Conservation (phyloP, 2,329 filamentous ascomycete species). For the Colletotrichum nymphaeae region DNA sequence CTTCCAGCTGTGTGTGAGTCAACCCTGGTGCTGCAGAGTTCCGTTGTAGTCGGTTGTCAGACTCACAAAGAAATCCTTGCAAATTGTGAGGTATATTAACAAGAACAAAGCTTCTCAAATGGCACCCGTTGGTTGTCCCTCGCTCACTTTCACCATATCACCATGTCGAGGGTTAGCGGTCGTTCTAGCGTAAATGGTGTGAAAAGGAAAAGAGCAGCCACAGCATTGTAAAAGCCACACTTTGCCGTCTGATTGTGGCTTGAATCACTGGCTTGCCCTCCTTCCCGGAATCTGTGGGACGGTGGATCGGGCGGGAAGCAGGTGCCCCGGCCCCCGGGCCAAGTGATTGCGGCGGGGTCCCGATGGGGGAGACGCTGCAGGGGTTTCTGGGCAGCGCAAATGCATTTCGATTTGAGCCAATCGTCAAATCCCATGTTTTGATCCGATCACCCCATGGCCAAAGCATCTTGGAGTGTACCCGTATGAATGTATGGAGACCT, state of each 20-base stretch:
- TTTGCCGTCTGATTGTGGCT: background rate
- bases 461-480: background rate
- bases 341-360: constrained; percentile 6
- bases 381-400: constrained; percentile 3
- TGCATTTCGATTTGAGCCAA: constrained; percentile 1
- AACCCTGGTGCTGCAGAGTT: background rate
- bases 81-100: background rate
- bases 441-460: constrained; percentile 1
- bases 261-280: constrained; percentile 1
- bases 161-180: constrained; percentile 6
- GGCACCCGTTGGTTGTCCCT: background rate
- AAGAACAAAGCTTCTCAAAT: background rate
- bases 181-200: constrained; percentile 25
- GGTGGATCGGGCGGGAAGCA: background rate
- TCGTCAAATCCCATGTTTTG: background rate
- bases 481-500: background rate
- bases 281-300: too few relatives aligned
- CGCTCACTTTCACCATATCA: background rate
- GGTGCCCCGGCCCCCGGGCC: background rate
- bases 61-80: background rate
- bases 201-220: constrained; percentile 23
- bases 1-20: background rate
- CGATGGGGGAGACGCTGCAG: constrained; percentile 16
- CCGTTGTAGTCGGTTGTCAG: background rate
- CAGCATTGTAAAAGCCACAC: constrained; percentile 13